phyloP scores from a whole-genome alignment of 441 rosid species.

The Macaranga tanarius region DNA sequence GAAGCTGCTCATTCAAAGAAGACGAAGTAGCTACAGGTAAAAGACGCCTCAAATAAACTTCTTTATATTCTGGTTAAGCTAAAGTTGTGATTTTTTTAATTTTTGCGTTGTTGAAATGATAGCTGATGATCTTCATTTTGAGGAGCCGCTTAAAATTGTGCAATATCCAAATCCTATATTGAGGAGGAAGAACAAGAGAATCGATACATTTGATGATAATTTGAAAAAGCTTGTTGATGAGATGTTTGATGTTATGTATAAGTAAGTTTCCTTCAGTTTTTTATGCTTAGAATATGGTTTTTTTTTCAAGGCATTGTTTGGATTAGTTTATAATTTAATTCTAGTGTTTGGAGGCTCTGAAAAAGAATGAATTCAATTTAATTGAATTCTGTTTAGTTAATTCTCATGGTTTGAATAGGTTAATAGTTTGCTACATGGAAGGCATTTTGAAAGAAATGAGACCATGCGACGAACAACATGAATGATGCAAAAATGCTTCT shows the following conservation, averaged over 20 bases:
- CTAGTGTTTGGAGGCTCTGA: too few relatives aligned
- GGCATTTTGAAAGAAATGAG: too few relatives aligned
- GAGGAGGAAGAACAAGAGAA: slow-evolving; percentile 70
- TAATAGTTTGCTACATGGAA: too few relatives aligned
- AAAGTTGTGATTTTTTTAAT: neutral
- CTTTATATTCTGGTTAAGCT: neutral
- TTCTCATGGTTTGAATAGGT: neutral
- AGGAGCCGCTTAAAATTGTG: slow-evolving; percentile 68
- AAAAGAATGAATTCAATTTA: too few relatives aligned
- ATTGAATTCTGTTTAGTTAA: too few relatives aligned
- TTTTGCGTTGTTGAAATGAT: neutral
- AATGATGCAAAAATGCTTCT: neutral
- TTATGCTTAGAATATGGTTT: too few relatives aligned
- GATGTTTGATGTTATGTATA: slow-evolving; percentile 93
- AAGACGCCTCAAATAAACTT: slow-evolving; percentile 13
- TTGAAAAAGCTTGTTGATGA: slow-evolving; percentile 72
- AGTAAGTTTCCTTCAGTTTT: slow-evolving; percentile 43
- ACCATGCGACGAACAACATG: too few relatives aligned
- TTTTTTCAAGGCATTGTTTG: too few relatives aligned
- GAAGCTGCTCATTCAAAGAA: slow-evolving; percentile 41
- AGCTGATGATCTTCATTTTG: slow-evolving; percentile 71
- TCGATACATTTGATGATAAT: slow-evolving; percentile 64
- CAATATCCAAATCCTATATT: slow-evolving; percentile 84
- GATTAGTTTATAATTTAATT: too few relatives aligned
- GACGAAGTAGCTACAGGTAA: slow-evolving; percentile 53